Evolutionary conservation across 495 filamentous ascomycete genomes (phyloP).

Genomic region (Penicillium cosmopolitanum): DNA sequence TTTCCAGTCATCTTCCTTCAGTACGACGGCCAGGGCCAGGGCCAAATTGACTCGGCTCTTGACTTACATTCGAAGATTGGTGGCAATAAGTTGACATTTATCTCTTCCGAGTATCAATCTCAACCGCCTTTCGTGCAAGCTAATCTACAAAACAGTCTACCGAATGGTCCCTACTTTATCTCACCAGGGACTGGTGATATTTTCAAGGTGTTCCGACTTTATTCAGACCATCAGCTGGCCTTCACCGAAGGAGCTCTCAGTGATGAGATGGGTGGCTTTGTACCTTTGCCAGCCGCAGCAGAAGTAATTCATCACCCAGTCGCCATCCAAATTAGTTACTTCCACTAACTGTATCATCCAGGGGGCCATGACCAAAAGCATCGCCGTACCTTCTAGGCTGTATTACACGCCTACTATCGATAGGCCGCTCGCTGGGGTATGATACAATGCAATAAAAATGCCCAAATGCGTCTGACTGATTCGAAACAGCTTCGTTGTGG

Average conservation of each 20-base stretch:
- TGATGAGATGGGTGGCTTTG: conserved; percentile 41
- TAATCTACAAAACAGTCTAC: conserved; percentile 25
- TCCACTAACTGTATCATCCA: conserved; percentile 3
- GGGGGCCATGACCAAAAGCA: conserved; percentile 22
- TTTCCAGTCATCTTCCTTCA: conserved; percentile 7
- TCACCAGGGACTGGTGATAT: conserved; percentile 39
- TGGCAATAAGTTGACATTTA: conserved; percentile 13
- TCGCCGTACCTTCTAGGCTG: conserved; percentile 50
- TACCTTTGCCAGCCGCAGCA: conserved; percentile 39
- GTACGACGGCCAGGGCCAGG: conserved; percentile 13
- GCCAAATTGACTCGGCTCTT: conserved; percentile 6
- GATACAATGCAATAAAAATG: not conserved
- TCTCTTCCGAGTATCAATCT: conserved; percentile 12
- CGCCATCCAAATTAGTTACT: not conserved
- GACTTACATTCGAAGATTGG: not conserved
- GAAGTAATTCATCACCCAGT: conserved; percentile 21
- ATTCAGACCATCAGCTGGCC: conserved; percentile 42
- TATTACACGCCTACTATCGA: conserved; percentile 35
- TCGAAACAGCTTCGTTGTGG: conserved; percentile 32
- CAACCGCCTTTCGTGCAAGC: conserved; percentile 5
- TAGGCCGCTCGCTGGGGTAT: conserved; percentile 40
- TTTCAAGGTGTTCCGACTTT: conserved; percentile 45
- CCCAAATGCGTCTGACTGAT: not conserved
- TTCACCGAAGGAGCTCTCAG: conserved; percentile 41
- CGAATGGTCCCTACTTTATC: conserved; percentile 53